Base-by-base conservation (phyloP, 2,329 filamentous ascomycete genomes). In the Curvularia sp. region DNA sequence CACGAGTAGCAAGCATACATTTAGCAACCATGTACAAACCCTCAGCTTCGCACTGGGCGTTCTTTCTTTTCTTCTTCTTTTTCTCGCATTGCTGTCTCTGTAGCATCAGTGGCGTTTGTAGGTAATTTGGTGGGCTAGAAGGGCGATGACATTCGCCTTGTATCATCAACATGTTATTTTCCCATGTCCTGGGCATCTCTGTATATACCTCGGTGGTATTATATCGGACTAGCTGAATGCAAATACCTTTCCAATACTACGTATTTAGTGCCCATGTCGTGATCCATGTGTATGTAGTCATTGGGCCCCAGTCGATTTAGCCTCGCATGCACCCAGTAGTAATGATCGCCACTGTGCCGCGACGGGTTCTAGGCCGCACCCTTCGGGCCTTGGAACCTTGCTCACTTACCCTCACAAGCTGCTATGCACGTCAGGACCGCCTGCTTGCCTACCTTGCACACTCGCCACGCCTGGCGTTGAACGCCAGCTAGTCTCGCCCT, bases 1-100 rank as follows among this genome's bases (percentile, higher is more conserved):
- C 53, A 80, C 55, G 79, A 81, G 53, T 79, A 73, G 60, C 30
- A 53, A 23, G 18, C 36, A 39, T 30, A 27, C 15, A 48, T 48
- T 12, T 45, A 42, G 38, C 41, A 55, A 30, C 34, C 39, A 10
- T 38, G 48, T 23, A 48, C 18, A 42, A n/a, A 3, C 4, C 10
- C 39, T n/a, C 21, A 25, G 13, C 39, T 23, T 15, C 5, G 25
- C 12, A 23, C 21, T n/a, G 21, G 13, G 21, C 19, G 21, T 21
- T 23, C 13, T 23, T 25, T 8, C 12, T 25, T 13, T 15, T 49
- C 45, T 49, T 55, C 51, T 39, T 50, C 41, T 41, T 42, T 32
- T 8, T 15, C 39, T 41, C 32, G 38, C 42, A 60, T 32, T 34
- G 6, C 41, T 38, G 39, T 47, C 19, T 57, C 57, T 36, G 49